Evolutionary conservation across 2,329 filamentous ascomycete species (phyloP).

Genomic region (Helotiales sp.): DNA sequence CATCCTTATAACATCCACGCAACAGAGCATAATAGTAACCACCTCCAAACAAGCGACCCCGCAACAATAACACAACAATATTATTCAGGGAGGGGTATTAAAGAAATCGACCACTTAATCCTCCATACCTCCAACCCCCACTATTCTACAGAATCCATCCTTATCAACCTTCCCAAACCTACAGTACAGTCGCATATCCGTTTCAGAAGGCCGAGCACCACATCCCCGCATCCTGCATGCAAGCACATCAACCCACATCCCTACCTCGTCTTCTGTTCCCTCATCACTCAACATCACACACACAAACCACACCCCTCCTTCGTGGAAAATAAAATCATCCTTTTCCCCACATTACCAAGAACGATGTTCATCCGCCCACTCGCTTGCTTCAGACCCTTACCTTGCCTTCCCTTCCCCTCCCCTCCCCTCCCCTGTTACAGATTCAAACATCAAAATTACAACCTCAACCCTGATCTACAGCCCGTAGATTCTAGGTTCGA

Average conservation of each 20-base stretch:
- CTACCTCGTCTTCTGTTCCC: too few relatives aligned
- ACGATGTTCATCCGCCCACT: neutral
- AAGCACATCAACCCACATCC: neutral
- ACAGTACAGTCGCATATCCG: neutral
- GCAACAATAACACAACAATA: neutral
- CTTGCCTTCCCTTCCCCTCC: neutral
- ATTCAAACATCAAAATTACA: neutral
- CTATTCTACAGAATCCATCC: neutral
- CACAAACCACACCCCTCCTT: neutral
- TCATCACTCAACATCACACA: neutral
- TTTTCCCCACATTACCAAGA: neutral
- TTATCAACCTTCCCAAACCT: neutral
- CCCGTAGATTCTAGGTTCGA: neutral
- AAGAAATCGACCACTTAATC: neutral
- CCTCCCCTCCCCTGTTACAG: neutral
- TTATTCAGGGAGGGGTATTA: neutral
- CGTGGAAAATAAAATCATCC: neutral
- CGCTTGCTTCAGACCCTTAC: too few relatives aligned
- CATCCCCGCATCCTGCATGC: neutral
- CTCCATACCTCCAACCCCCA: neutral
- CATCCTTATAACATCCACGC: too few relatives aligned
- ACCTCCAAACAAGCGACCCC: neutral
- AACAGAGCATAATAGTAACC: too few relatives aligned
- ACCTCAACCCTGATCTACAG: neutral
- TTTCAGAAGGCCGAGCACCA: conserved; percentile 6